Percentiles rank a stretch among this genome's conserved stretches.
These are phyloP conservation scores for Sindora glabra DNA, from an alignment of 306 rosid genomes.

Conservation along the genomic window DNA sequence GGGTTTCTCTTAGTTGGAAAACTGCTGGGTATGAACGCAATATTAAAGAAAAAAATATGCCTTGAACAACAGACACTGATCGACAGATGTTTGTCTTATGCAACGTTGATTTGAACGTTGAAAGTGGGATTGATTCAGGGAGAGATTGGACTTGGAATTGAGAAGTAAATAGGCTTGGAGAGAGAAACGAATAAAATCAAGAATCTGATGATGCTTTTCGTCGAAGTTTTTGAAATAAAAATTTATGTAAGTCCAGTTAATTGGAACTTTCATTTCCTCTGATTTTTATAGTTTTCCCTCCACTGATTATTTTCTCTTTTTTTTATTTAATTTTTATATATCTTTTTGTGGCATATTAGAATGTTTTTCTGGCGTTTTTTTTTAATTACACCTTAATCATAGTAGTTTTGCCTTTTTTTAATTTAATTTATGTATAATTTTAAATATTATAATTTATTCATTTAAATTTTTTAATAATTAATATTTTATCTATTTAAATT, in stretches of 20 bases:
- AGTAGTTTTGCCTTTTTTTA: no score
- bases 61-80: slow-evolving; percentile 10
- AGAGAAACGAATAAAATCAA: neutral
- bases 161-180: neutral
- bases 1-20: slow-evolving; percentile 29
- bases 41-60: neutral
- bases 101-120: slow-evolving; percentile 18
- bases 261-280: neutral
- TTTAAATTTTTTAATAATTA: no score
- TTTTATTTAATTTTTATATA: no score
- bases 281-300: slow-evolving; percentile 2
- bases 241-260: slow-evolving; percentile 13
- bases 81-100: slow-evolving; percentile 28
- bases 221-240: neutral
- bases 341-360: no score
- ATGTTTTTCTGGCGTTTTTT: no score
- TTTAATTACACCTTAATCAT: no score
- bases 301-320: neutral
- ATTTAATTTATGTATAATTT: no score
- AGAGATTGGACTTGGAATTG: neutral
- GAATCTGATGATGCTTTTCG: slow-evolving; percentile 13
- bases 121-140: slow-evolving; percentile 10
- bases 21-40: slow-evolving; percentile 18
- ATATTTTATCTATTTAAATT: no score
- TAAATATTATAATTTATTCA: no score